Base-by-base conservation (phyloP, 768 basidiomycete genomes). In the Tulasnella sp. region DNA sequence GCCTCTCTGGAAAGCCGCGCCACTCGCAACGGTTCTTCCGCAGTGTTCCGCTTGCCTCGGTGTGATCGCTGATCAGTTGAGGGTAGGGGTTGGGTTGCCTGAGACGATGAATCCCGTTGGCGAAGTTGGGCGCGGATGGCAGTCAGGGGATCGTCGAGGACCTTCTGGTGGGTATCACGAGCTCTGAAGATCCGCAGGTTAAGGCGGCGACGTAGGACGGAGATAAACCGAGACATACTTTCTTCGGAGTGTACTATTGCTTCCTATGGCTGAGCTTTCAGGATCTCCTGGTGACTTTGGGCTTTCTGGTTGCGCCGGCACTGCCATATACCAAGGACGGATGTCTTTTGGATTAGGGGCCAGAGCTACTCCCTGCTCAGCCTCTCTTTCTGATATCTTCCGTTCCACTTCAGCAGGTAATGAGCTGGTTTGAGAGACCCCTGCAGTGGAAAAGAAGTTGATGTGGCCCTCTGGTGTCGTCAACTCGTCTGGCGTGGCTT, bases 401-500 rank as follows among this genome's bases (percentile, higher is more conserved):
- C 71, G 38, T 79, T 58, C 34, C 62, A 56, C 19, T 42, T 52
- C 74, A 52, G 24, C 16, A 74, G 72, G n/a, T 48, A 31, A 38
- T 79, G 74, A 2, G 12, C 40, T 24, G 44, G 44, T 21, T 14
- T 44, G 27, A 92, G 77, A 93, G 81, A 90, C 88, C 82, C 95
- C 94, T n/a, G 95, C 81, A 82, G 94, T 93, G 82, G 93, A 91
- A 81, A 95, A 95, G 75, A 96, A 85, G 83, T 95, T 95, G 85
- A 95, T 94, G 82, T 96, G 94, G 0, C 92, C 92, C 46, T 87
- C 87, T 79, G 73, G 40, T 16, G 81, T 80, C 14, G 77, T 80
- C 8, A 83, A 68, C 16, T 79, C 27, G 52, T 81, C 82, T 5
- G 46, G 34, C 12, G 75, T 18, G 58, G 34, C 21, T 14, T 24